Percentiles rank a stretch among this genome's conserved stretches.
Conservation (phyloP, 73 alveolate species). For the Blepharisma stoltei region DNA sequence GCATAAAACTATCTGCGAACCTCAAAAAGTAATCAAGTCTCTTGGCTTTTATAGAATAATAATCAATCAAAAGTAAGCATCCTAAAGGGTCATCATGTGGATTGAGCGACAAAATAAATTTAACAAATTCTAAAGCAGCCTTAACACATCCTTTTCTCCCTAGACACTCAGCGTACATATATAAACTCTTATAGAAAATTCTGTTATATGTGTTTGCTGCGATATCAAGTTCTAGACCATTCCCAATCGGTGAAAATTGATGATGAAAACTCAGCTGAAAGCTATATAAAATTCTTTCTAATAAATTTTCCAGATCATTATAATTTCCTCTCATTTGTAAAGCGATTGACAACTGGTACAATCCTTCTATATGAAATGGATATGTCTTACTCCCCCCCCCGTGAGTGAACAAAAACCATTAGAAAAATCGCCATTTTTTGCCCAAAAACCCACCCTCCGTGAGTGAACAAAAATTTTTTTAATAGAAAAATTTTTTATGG, state of each 20-base stretch:
- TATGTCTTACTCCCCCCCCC: no score
- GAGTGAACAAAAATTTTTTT: no score
- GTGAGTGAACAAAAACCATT: no score
- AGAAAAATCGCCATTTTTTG: no score
- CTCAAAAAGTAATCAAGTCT: constrained; percentile 48
- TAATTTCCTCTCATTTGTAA: constrained; percentile 33
- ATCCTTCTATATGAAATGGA: constrained; percentile 36
- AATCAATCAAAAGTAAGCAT: constrained; percentile 59
- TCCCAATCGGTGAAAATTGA: constrained; percentile 30
- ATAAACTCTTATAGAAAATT: constrained; percentile 45
- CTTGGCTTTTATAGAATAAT: constrained; percentile 56
- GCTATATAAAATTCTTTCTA: constrained; percentile 32
- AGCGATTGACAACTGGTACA: constrained; percentile 22
- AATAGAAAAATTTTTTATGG: no score
- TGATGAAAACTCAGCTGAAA: constrained; percentile 36
- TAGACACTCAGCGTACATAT: constrained; percentile 57
- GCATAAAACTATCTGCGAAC: constrained; percentile 41
- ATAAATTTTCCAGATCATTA: constrained; percentile 18
- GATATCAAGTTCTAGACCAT: constrained; percentile 38
- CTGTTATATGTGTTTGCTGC: constrained; percentile 42
- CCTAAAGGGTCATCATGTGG: constrained; percentile 67
- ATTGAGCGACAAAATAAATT: constrained; percentile 49
- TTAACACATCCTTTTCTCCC: constrained; percentile 75
- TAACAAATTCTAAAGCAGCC: constrained; percentile 65
- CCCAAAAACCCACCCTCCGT: no score